These are phyloP conservation scores for Teratosphaeria pseudoeucalypti DNA, from an alignment of 2,329 filamentous ascomycete species.

Conservation along the genomic window DNA sequence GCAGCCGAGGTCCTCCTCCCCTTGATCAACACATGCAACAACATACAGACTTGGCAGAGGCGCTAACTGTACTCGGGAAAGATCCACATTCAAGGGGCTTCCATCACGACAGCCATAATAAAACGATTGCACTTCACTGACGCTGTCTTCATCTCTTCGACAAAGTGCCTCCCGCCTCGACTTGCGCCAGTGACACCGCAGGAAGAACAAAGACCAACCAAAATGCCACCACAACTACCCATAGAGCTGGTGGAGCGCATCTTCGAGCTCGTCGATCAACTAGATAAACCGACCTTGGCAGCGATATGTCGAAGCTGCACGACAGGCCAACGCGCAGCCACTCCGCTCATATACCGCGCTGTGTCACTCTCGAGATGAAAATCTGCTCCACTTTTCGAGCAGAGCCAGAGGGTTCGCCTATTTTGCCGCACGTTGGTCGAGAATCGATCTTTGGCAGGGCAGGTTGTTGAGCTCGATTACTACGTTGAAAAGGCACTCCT, in stretches of 20 bases:
- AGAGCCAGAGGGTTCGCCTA: not conserved
- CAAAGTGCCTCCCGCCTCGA: not conserved
- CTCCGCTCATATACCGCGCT: not conserved
- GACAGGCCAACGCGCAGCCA: not conserved
- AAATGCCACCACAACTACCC: not conserved
- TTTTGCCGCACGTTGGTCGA: not conserved
- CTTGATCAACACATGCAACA: too few relatives aligned
- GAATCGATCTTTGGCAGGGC: not conserved
- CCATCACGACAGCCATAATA: too few relatives aligned
- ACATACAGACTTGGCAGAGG: too few relatives aligned
- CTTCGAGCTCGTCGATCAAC: not conserved
- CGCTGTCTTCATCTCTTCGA: too few relatives aligned
- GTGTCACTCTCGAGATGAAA: not conserved
- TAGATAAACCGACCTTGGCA: not conserved
- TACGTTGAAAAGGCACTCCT: not conserved
- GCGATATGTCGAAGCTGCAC: not conserved
- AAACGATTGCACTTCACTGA: too few relatives aligned
- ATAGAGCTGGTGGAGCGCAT: not conserved
- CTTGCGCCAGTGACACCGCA: not conserved
- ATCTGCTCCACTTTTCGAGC: not conserved
- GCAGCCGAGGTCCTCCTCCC: too few relatives aligned
- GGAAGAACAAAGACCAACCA: not conserved
- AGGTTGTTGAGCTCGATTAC: not conserved
- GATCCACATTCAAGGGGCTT: too few relatives aligned
- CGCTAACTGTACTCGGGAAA: too few relatives aligned